Conservation (phyloP, 192 early-diverging fungal genomes). For the Phycomyces nitens region DNA sequence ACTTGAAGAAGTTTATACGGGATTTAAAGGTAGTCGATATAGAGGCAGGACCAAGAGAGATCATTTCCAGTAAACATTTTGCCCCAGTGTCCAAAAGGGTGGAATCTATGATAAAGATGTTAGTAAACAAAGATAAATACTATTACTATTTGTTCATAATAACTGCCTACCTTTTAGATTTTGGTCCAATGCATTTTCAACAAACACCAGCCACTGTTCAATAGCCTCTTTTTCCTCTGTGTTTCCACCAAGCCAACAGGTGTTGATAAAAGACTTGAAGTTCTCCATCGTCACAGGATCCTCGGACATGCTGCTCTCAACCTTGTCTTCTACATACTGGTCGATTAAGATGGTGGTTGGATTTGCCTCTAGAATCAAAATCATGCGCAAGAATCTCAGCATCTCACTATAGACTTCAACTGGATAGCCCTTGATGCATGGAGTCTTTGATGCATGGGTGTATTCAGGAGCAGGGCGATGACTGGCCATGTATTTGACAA, state of each 20-base stretch:
- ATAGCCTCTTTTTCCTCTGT: slow-evolving; percentile 37
- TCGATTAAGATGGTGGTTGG: slow-evolving; percentile 43
- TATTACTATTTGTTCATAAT: not conserved
- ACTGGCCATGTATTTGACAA: slow-evolving; percentile 26
- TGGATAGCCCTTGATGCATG: slow-evolving; percentile 39
- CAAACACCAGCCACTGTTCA: slow-evolving; percentile 48
- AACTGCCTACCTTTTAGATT: slow-evolving; percentile 38
- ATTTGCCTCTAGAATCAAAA: slow-evolving; percentile 63
- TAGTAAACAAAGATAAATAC: slow-evolving; percentile 12
- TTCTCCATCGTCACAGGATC: slow-evolving; percentile 38
- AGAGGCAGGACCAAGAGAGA: slow-evolving; percentile 61
- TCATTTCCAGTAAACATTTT: slow-evolving; percentile 64
- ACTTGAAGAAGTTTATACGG: slow-evolving; percentile 35
- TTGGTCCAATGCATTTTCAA: slow-evolving; percentile 56
- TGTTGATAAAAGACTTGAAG: slow-evolving; percentile 24
- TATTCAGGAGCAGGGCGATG: slow-evolving; percentile 29
- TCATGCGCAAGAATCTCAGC: slow-evolving; percentile 58
- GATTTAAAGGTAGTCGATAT: slow-evolving; percentile 38
- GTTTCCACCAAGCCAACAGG: slow-evolving; percentile 30
- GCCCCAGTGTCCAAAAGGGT: slow-evolving; percentile 59
- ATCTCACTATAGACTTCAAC: slow-evolving; percentile 62
- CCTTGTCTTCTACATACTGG: slow-evolving; percentile 41
- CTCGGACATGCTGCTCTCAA: slow-evolving; percentile 44
- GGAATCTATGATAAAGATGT: slow-evolving; percentile 42
- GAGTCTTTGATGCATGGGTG: slow-evolving; percentile 30